These are phyloP conservation scores for Hyphopichia burtonii DNA, from an alignment of 1,139 yeast species.

Conservation along the genomic window DNA sequence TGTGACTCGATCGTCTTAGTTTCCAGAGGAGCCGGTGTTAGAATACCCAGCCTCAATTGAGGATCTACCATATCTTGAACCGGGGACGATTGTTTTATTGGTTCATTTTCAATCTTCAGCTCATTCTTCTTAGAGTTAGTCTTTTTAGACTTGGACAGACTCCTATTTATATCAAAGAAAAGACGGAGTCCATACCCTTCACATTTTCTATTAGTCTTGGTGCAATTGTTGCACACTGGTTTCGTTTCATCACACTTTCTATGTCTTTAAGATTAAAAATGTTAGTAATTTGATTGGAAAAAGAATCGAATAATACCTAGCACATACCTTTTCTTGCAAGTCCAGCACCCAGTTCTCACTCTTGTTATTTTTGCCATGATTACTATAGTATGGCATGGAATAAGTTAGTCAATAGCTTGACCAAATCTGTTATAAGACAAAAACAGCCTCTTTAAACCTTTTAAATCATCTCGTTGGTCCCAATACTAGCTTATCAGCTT, in stretches of 20 bases:
- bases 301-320: too few relatives aligned
- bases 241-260: conserved; percentile 58
- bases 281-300: not conserved
- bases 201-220: conserved; percentile 41
- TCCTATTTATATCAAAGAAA: conserved; percentile 46
- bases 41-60: not conserved
- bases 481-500: too few relatives aligned
- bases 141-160: not conserved
- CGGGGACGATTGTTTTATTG: too few relatives aligned
- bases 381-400: too few relatives aligned
- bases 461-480: too few relatives aligned
- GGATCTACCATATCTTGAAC: too few relatives aligned
- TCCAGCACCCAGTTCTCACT: conserved; percentile 53
- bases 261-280: conserved; percentile 21
- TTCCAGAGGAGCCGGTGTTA: not conserved
- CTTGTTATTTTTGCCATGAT: conserved; percentile 41
- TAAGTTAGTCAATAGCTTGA: too few relatives aligned
- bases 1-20: not conserved
- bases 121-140: not conserved
- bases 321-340: conserved; percentile 41
- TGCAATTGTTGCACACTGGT: conserved; percentile 54
- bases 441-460: too few relatives aligned
- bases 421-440: too few relatives aligned
- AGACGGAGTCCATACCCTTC: conserved; percentile 49
- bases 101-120: too few relatives aligned